phyloP scores from a whole-genome alignment of 2,329 filamentous ascomycete species.

The Rhynchosporium agropyri region DNA sequence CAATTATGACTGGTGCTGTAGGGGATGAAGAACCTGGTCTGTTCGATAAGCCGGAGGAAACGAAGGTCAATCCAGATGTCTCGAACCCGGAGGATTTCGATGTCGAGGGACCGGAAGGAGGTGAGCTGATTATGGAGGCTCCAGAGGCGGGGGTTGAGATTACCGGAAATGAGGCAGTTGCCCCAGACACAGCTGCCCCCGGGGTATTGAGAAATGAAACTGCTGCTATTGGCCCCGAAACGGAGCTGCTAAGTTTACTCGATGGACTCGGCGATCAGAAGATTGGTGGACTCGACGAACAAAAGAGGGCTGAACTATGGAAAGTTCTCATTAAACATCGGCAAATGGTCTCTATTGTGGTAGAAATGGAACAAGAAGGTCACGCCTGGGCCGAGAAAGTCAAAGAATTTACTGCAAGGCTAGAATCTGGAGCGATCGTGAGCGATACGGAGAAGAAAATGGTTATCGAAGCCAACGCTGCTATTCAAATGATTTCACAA shows the following conservation, averaged over 20 bases:
- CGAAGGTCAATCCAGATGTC: conserved; percentile 24
- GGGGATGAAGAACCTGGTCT: conserved; percentile 30
- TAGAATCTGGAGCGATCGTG: background rate
- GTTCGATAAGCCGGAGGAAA: conserved; percentile 34
- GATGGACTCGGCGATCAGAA: too few relatives aligned
- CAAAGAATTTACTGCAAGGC: background rate
- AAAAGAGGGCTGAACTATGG: background rate
- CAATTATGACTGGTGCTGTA: conserved; percentile 20
- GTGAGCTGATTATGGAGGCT: conserved; percentile 35
- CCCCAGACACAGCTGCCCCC: background rate
- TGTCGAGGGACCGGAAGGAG: conserved; percentile 39
- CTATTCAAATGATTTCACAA: conserved; percentile 11
- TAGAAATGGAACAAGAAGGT: conserved; percentile 11
- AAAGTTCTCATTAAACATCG: background rate
- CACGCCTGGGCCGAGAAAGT: conserved; percentile 6
- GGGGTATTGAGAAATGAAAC: too few relatives aligned
- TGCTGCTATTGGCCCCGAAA: too few relatives aligned
- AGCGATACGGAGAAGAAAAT: conserved; percentile 30
- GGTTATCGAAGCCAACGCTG: conserved; percentile 26
- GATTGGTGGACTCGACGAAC: background rate
- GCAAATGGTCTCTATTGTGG: conserved; percentile 1
- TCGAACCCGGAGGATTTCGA: conserved; percentile 44
- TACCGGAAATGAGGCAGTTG: background rate
- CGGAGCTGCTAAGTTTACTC: too few relatives aligned
- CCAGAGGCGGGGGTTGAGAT: conserved; percentile 27